Percentiles rank a stretch among this genome's conserved stretches.
Conservation (phyloP, 2,329 filamentous ascomycete species). For the Paraphoma sp. region DNA sequence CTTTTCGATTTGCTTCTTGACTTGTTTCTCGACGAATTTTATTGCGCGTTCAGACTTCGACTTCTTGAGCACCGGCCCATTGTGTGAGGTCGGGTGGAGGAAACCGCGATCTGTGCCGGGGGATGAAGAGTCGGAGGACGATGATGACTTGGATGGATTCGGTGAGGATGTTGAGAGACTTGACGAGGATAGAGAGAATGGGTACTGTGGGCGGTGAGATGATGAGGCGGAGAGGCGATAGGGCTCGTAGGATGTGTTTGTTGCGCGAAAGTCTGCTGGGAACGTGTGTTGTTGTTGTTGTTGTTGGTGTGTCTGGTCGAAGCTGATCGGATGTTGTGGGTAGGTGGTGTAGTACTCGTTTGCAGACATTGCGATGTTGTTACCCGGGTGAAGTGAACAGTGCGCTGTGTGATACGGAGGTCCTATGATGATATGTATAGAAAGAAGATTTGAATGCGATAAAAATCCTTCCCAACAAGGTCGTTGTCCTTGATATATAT, state of each 20-base stretch:
- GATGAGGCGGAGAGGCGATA: background rate
- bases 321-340: background rate
- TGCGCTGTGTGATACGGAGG: too few relatives aligned
- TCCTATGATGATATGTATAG: too few relatives aligned
- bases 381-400: too few relatives aligned
- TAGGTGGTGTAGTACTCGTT: slow-evolving; percentile 3
- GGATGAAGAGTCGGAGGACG: background rate
- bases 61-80: background rate
- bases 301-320: too few relatives aligned
- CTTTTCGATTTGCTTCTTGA: slow-evolving; percentile 9
- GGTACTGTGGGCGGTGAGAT: background rate
- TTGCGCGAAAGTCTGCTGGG: background rate
- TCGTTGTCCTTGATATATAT: too few relatives aligned
- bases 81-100: background rate
- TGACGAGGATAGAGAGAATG: background rate
- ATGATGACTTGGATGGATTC: background rate
- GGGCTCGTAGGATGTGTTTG: background rate
- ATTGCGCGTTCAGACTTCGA: slow-evolving; percentile 4
- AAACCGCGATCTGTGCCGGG: background rate
- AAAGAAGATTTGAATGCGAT: too few relatives aligned
- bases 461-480: too few relatives aligned
- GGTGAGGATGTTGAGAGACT: background rate
- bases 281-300: background rate
- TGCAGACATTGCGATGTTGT: slow-evolving; percentile 1
- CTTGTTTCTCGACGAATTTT: slow-evolving; percentile 5